Evolutionary conservation across 2,329 filamentous ascomycete genomes (phyloP), one percentile per base, ranked within the genome.

Genomic region (Thermochaetoides dissita): DNA sequence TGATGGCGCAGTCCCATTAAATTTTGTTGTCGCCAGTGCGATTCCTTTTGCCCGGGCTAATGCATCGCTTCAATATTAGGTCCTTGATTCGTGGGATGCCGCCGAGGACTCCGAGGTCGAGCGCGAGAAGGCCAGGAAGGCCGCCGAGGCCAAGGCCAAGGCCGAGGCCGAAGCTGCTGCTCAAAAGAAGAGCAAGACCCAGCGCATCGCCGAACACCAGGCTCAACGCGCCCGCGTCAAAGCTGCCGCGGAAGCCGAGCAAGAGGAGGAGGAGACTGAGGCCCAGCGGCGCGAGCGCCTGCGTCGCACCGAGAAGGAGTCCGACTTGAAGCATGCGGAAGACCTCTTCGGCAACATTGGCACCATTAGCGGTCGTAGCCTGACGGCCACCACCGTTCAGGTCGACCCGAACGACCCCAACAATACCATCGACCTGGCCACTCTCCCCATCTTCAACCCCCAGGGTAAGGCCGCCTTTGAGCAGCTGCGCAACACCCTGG

Each of bases 31-130:
- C 17, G 17, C 17, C 17, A 24, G 17, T 5, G 17, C 17, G 17
- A 24, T 24, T 24, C 17, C 17, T 24, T 24, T 24, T 24, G 17
- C 17, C 17, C 3, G 17, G 17, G 17, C 39, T 42, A 42, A 46
- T 41, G 34, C 17, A 24, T 24, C 17, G 8, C 37, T 17, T 11
- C 11, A 24, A 10, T 36, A 10, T 44, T 50, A 94, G 81, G 85
- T 96, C 44, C 76, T 95, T 57, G 91, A 98, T 46, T 89, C 85
- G 31, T 98, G 91, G 91, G 88, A 96, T 57, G 89, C 85, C 45
- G 88, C 84, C 53, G 91, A 96, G 58, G 91, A 98, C 67, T 94
- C 87, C 48, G 91, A 98, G 57, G 89, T 80, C 55, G 91, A 98
- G 69, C 84, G 87, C 56, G 88, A 95, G 65, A 98, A 96, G 71